Evolutionary conservation across 805 yeast genomes (phyloP).

Genomic region (Wickerhamomyces queroliae): DNA sequence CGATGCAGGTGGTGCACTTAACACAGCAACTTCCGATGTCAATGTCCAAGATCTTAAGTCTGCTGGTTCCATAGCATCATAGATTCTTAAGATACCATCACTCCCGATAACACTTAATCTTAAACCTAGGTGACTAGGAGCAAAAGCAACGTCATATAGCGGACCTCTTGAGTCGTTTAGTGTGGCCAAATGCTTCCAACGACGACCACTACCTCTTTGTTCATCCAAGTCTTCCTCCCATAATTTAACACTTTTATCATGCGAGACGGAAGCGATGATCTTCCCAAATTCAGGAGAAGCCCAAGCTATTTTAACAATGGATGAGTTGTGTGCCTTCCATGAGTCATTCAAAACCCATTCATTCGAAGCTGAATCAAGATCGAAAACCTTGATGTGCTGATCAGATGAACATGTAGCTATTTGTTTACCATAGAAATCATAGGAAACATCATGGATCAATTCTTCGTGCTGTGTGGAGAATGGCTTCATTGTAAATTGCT

Average conservation of each 20-base stretch:
- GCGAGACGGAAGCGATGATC: conserved; percentile 80
- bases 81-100: conserved; percentile 80
- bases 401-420: conserved; percentile 95
- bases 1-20: conserved; percentile 68
- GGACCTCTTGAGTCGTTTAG: conserved; percentile 87
- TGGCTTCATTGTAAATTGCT: conserved; percentile 41
- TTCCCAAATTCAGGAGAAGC: conserved; percentile 94
- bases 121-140: conserved; percentile 78
- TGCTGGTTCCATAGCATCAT: conserved; percentile 88
- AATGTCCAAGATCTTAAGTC: conserved; percentile 79
- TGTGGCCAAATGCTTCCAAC: conserved; percentile 76
- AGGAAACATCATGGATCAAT: conserved; percentile 81
- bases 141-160: conserved; percentile 82
- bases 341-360: conserved; percentile 82
- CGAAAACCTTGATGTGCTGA: conserved; percentile 88
- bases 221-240: conserved; percentile 91
- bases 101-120: conserved; percentile 83
- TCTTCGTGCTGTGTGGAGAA: conserved; percentile 92
- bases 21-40: conserved; percentile 62
- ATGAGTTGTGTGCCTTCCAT: conserved; percentile 94
- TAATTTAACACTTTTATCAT: conserved; percentile 80
- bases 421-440: conserved; percentile 89
- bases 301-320: conserved; percentile 80
- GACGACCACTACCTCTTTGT: conserved; percentile 66
- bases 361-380: conserved; percentile 56